These are phyloP conservation scores for Fusarium sp. DNA, from an alignment of 2,329 filamentous ascomycete species.

Conservation along the genomic window DNA sequence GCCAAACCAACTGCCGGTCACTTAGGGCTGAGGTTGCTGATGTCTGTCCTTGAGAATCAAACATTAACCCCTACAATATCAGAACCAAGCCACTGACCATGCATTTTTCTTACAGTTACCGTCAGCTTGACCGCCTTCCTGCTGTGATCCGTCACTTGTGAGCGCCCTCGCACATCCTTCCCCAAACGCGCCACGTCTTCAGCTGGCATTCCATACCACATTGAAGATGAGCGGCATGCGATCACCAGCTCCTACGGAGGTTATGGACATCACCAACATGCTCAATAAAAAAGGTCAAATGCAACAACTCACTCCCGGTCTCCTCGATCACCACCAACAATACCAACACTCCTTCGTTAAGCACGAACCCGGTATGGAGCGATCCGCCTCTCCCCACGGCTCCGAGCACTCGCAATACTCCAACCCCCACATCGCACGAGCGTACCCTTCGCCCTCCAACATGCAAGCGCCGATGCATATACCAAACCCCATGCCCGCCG, in stretches of 20 bases:
- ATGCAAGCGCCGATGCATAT: constrained; percentile 68
- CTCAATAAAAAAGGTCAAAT: constrained; percentile 64
- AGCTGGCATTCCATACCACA: constrained; percentile 34
- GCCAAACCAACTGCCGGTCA: constrained; percentile 24
- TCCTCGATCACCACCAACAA: constrained; percentile 52
- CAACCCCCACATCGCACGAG: constrained; percentile 62
- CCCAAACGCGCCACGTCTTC: constrained; percentile 44
- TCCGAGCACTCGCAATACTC: constrained; percentile 73
- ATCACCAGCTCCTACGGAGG: constrained; percentile 63
- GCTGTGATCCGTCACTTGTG: constrained; percentile 45
- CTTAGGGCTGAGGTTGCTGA: constrained; percentile 11
- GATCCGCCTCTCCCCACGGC: constrained; percentile 71
- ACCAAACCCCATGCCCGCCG: constrained; percentile 59
- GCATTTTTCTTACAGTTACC: constrained; percentile 36
- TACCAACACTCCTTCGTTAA: constrained; percentile 55
- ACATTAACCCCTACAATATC: constrained; percentile 2
- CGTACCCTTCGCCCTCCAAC: constrained; percentile 68
- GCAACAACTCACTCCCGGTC: constrained; percentile 54
- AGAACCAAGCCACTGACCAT: constrained; percentile 39
- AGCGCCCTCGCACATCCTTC: constrained; percentile 42
- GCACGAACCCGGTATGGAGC: constrained; percentile 63
- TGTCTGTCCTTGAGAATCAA: constrained; percentile 18
- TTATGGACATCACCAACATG: constrained; percentile 69
- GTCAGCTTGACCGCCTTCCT: constrained; percentile 46
- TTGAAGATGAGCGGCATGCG: constrained; percentile 57